phyloP scores from a whole-genome alignment of 2,329 filamentous ascomycete species.

The Stenocarpella maydis region DNA sequence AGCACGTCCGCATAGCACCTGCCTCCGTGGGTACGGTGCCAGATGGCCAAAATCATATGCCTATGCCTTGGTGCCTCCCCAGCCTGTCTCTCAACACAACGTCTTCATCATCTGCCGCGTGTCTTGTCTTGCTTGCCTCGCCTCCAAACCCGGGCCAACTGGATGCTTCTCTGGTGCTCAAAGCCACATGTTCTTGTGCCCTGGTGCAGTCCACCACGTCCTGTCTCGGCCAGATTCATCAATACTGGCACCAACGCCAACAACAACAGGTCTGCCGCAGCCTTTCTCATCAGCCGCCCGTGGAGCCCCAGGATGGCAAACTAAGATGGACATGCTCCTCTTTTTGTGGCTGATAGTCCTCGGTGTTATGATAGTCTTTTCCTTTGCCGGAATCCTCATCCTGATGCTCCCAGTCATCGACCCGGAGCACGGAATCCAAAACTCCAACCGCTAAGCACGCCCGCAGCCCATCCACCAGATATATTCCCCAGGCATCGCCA shows the following conservation, averaged over 20 bases:
- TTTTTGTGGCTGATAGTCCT: constrained; percentile 34
- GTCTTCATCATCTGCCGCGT: too few species aligned
- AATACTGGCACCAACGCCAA: background rate
- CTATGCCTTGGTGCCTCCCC: background rate
- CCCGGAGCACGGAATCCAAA: constrained; percentile 16
- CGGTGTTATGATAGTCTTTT: constrained; percentile 31
- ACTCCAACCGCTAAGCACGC: background rate
- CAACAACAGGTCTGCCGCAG: background rate
- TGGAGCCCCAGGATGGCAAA: constrained; percentile 4
- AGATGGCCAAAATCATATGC: background rate
- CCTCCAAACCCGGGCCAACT: background rate
- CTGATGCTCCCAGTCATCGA: constrained; percentile 30
- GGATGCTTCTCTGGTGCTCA: background rate
- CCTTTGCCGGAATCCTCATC: constrained; percentile 31
- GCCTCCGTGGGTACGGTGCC: background rate
- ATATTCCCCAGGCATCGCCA: too few species aligned
- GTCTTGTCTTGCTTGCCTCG: background rate
- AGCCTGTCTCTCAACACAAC: background rate
- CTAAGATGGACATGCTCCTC: constrained; percentile 35
- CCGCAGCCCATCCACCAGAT: background rate
- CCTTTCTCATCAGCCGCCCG: background rate
- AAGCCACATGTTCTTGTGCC: background rate
- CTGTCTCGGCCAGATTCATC: background rate
- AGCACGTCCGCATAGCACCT: background rate
- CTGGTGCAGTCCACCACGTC: background rate